Base-by-base conservation (phyloP, 23 red algal genomes). In the Chondrus crispus region DNA sequence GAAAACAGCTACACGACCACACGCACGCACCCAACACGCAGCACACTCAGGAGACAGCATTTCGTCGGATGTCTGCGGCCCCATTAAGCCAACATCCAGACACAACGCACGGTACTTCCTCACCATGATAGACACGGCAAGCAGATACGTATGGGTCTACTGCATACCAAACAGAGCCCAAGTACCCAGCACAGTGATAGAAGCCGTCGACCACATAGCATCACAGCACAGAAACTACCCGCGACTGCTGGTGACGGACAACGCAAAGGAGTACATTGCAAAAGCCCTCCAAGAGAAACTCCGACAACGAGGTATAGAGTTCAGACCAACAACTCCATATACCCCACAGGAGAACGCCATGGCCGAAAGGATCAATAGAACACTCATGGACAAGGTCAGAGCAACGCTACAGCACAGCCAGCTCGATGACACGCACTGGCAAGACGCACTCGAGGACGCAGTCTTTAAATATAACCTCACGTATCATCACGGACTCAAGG, bases 241-340 rank as follows among this genome's bases (percentile, higher is more conserved):
- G n/a, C n/a, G n/a, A n/a, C n/a, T n/a, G n/a, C n/a, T n/a, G n/a
- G n/a, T n/a, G n/a, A n/a, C n/a, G n/a, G 76, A 81, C 47, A 81
- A 81, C 43, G 76, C 76, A 19, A 81, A 81, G 35, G 76, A 81
- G 54, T 81, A 50, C 76, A 57, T 37, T 28, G 49, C 76, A 33
- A 18, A 19, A 5, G 13, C n/a, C 18, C 49, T 55, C 46, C 16
- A 45, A 26, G 16, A 39, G 5, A 20, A 52, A 20, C 54, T 19
- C 46, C 18, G 35, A 5, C 22, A 19, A 16, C 46, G 54, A n/a
- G 46, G 46, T 0, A 29, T 51, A 3, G 11, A 16, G 54, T 24
- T 53, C 39, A 39, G 54, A 57, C 19, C 33, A 32, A 4, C 39
- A 47, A 80, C 74, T 6, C 37, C 74, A 24, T 53, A 81, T 29